Conservation (phyloP, 108 stramenopile genomes). For the Fistulifera pelliculosa region DNA sequence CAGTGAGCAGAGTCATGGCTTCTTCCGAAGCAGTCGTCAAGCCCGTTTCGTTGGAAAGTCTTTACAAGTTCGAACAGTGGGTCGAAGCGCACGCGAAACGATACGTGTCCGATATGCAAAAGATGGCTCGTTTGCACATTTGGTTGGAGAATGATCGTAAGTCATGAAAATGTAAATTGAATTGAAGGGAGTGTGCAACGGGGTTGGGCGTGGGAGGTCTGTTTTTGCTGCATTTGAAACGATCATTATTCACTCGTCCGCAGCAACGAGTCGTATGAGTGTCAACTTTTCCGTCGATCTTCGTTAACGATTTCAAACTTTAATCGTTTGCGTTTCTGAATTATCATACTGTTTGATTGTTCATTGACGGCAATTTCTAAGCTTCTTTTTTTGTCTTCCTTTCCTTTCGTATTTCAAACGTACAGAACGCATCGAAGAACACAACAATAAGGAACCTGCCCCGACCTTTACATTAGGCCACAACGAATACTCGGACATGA, state of each 20-base stretch:
- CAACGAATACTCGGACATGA: conserved; percentile 89
- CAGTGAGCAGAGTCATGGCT: too few relatives aligned
- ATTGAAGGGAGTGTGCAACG: too few relatives aligned
- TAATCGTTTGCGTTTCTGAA: not conserved
- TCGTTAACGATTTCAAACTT: conserved; percentile 8
- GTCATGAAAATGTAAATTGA: conserved; percentile 6
- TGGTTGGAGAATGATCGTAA: conserved; percentile 79
- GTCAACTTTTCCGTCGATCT: conserved; percentile 4
- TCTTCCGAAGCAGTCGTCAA: too few relatives aligned
- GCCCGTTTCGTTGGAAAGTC: too few relatives aligned
- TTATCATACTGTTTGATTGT: too few relatives aligned
- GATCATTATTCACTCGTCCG: not conserved
- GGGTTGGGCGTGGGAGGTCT: too few relatives aligned
- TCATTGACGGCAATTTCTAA: too few relatives aligned
- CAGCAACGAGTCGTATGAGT: not conserved
- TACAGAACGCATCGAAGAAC: conserved; percentile 73
- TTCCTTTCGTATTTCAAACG: too few relatives aligned
- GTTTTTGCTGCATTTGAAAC: not conserved
- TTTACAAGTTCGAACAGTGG: conserved; percentile 42
- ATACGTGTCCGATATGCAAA: conserved; percentile 39
- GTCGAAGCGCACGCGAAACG: conserved; percentile 32
- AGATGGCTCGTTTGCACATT: conserved; percentile 31
- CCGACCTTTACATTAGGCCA: conserved; percentile 72
- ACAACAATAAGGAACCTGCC: conserved; percentile 64
- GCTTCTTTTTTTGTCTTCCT: too few relatives aligned